Evolutionary conservation across 768 basidiomycete species (phyloP), one percentile per base, ranked within the genome.

Genomic region (Trametopsis cervina): DNA sequence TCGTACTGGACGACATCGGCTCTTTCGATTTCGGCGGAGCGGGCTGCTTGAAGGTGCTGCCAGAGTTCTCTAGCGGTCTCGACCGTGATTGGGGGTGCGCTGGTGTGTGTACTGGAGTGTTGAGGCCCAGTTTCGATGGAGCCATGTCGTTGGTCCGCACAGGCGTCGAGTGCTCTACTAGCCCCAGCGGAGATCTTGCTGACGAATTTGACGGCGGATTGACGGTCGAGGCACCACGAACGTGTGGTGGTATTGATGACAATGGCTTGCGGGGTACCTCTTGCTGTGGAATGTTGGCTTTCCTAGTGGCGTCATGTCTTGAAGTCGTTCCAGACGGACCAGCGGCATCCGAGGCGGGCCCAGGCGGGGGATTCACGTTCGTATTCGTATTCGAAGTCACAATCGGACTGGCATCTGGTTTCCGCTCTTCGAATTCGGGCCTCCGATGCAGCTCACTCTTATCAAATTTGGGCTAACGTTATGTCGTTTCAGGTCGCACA

Each of bases 371-470:
- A n/a, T n/a, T n/a, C n/a, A n/a, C n/a, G n/a, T n/a, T n/a, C n/a
- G n/a, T n/a, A n/a, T n/a, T n/a, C n/a, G n/a, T n/a, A n/a, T n/a
- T 29, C 6, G 53, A 38, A 15, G 59, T 11, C 15, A 24, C 13
- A 40, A 24, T 21, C 4, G 18, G 13, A 2, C 36, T 44, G 12
- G 50, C 56, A 39, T 63, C 59, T 4, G 72, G 62, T 43, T 68
- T 70, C 21, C 56, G 56, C n/a, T 77, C 78, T 38, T 77, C 73
- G 49, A 80, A 84, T 52, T 88, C 85, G 4, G 84, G 81, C 12
- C 82, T 72, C 35, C 86, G 79, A 59, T 90, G 76, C 1, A 91
- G 67, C 17, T 79, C 73, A n/a, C 61, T 69, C 51, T 75, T 72
- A 56, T 89, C 79, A 49, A 91, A 77, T 61, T 84, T 89, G 10